Base-by-base conservation (phyloP, 441 rosid genomes). In the Jatropha multifida region DNA sequence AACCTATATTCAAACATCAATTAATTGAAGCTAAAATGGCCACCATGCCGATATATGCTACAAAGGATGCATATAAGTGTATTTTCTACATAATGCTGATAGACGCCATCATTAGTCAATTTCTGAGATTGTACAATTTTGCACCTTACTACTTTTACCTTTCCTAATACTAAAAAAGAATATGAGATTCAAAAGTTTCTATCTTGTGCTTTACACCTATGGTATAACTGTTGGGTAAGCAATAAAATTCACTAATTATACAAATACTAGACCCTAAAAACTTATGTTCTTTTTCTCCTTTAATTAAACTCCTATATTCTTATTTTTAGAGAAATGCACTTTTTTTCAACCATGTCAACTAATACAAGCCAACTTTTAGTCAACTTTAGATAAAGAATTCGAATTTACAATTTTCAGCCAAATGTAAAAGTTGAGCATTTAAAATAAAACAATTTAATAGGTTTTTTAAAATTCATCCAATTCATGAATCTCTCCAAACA, bases 391-490 rank as follows among this genome's bases (percentile, higher is more conserved):
- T 23, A 26, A 60, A 60, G 40, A 60, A 26, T 26, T 26, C 9
- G 64, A 60, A 26, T 4, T 27, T 27, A 13, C 3, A 60, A 14
- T 26, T 60, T 60, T 32, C 41, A 13, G 13, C 38, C 63, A 62
- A 60, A 32, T 62, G 42, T 14, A 62, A 26, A 62, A 13, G 13
- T 15, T 32, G 32, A 8, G 3, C 15, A 2, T 37, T 37, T 37
- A 27, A 15, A 14, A 32, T 62, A 27, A 37, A 15, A 14, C 65
- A 60, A 7, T 20, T 54, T 54, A 15, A 63, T 38, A 42, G 44
- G 32, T n/a, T 20, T 40, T 40, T 15, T 65, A 32, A 65, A 44
- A 67, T 67, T 67, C 7, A 72, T 46, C 40, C 66, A 8, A 71
- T 71, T 11, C 54, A 73, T n/a, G 41, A 48, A 73, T 26, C 32